Conservation (phyloP, 306 rosid genomes). For the Quercus gilva region DNA sequence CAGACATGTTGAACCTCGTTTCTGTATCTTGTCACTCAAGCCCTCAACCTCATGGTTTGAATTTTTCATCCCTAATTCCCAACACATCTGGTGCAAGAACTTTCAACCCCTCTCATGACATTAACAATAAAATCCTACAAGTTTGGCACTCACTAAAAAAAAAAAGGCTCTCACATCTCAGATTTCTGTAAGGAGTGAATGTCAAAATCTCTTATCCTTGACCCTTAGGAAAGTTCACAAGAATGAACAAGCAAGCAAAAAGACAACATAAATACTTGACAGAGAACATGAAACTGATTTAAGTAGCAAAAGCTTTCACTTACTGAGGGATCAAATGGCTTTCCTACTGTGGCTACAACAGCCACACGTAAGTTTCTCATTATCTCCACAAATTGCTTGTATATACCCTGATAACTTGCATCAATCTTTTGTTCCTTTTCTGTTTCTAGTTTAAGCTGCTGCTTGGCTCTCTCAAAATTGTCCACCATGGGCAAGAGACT, state of each 20-base stretch:
- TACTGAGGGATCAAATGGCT: constrained; percentile 88
- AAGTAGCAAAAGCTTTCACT: constrained; percentile 28
- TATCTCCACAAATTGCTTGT: constrained; percentile 87
- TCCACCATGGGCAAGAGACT: constrained; percentile 84
- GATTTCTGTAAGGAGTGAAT: not conserved
- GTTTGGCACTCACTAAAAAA: not conserved
- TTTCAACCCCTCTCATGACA: not conserved
- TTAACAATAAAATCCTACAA: not conserved
- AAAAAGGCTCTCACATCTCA: not conserved
- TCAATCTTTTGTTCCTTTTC: constrained; percentile 81
- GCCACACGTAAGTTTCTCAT: constrained; percentile 74
- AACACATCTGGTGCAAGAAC: not conserved
- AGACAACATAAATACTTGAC: not conserved
- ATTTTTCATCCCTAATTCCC: not conserved
- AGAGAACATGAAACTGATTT: not conserved
- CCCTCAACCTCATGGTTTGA: not conserved
- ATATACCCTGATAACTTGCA: constrained; percentile 87
- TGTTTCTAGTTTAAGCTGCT: constrained; percentile 56
- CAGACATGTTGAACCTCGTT: not conserved
- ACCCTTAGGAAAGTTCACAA: not conserved
- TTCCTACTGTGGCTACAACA: constrained; percentile 69
- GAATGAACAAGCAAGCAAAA: constrained; percentile 10
- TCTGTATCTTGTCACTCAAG: not conserved
- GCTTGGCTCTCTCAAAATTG: constrained; percentile 77
- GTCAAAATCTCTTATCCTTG: not conserved